Evolutionary conservation across 2,329 filamentous ascomycete genomes (phyloP).

Genomic region (Colletotrichum chrysophilum): DNA sequence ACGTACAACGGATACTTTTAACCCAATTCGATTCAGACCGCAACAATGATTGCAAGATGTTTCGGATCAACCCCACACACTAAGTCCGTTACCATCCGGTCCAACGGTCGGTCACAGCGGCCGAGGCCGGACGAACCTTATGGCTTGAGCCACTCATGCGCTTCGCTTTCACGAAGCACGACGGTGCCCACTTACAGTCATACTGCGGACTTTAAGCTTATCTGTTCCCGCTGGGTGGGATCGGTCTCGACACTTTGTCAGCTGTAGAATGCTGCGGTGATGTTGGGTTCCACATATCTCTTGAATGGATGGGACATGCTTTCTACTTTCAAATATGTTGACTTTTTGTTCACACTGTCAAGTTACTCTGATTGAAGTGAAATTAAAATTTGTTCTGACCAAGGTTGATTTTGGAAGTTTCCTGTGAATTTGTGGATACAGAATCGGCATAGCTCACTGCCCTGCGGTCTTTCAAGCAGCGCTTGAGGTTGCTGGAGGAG

Average conservation of each 20-base stretch:
- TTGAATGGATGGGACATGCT: background rate
- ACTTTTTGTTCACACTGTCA: background rate
- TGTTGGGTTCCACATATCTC: background rate
- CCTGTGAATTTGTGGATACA: background rate
- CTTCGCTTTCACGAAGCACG: background rate
- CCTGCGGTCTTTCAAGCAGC: background rate
- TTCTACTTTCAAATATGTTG: background rate
- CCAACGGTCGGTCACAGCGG: background rate
- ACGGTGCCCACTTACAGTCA: background rate
- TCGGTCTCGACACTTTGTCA: background rate
- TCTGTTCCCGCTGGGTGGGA: background rate
- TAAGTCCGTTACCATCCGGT: background rate
- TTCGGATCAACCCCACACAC: background rate
- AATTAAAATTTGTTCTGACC: accelerated
- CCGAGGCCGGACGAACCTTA: background rate
- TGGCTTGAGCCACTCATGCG: background rate
- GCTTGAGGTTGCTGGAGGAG: background rate
- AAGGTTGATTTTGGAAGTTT: background rate
- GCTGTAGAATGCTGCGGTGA: background rate
- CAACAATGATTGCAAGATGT: background rate
- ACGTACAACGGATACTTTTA: background rate
- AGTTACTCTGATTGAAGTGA: background rate
- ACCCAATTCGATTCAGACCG: background rate
- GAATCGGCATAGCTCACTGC: background rate
- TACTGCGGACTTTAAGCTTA: background rate